Evolutionary conservation across 176 grass and related monocot species (phyloP).

Genomic region (Areca catechu): DNA sequence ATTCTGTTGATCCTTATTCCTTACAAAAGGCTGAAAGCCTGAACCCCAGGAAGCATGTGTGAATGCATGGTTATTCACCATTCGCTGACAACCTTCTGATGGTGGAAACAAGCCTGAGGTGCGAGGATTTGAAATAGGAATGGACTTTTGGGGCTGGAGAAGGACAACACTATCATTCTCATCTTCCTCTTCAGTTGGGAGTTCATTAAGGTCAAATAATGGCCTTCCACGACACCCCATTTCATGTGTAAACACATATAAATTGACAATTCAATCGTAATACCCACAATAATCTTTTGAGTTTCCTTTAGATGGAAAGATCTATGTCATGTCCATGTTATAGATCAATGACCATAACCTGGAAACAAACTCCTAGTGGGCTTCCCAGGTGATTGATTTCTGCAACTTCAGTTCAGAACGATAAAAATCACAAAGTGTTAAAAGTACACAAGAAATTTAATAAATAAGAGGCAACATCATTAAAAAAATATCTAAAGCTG

Average conservation of each 20-base stretch:
- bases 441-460: no score
- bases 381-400: no score
- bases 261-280: conserved; percentile 3
- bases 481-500: no score
- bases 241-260: conserved; percentile 99
- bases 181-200: conserved; percentile 65
- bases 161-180: conserved; percentile 34
- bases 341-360: no score
- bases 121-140: conserved; percentile 32
- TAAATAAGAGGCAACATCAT: no score
- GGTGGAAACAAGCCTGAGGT: conserved; percentile 39
- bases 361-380: no score
- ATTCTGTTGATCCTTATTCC: conserved; percentile 40
- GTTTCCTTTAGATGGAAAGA: no score
- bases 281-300: no score
- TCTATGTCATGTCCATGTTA: no score
- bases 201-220: conserved; percentile 96
- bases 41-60: conserved; percentile 63
- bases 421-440: no score
- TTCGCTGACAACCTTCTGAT: conserved; percentile 39
- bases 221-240: conserved; percentile 90
- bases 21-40: conserved; percentile 84
- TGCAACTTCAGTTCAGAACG: no score
- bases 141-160: conserved; percentile 69
- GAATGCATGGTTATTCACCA: conserved; percentile 84